Evolutionary conservation across 176 grass and related monocot species (phyloP).

Genomic region (Oryza longistaminata): DNA sequence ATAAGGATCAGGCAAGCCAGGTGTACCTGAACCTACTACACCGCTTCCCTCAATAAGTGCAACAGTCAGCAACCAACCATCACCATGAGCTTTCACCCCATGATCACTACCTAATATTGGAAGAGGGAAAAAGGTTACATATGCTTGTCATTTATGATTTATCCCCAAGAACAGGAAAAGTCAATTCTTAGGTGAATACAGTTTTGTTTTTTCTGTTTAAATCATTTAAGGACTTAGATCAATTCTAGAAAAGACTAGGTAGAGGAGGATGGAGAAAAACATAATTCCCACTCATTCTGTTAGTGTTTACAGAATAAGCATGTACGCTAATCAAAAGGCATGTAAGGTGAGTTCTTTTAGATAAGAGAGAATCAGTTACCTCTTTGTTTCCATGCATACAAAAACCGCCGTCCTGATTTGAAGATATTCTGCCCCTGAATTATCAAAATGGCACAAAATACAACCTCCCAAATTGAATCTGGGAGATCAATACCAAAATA

Average conservation of each 20-base stretch:
- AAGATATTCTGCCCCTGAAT: conserved; percentile 74
- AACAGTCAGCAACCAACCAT: conserved; percentile 94
- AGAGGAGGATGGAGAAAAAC: neutral
- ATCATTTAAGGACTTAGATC: conserved; percentile 10
- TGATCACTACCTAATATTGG: conserved; percentile 78
- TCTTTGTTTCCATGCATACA: conserved; percentile 71
- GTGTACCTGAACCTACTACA: conserved; percentile 44
- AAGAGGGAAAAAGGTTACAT: conserved; percentile 26
- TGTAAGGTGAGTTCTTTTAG: neutral
- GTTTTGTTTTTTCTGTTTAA: neutral
- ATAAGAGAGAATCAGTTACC: conserved; percentile 48
- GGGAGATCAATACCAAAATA: conserved; percentile 88
- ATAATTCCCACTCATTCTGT: conserved; percentile 2
- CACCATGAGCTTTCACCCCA: conserved; percentile 90
- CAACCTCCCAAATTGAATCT: conserved; percentile 86
- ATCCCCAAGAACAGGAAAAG: conserved; percentile 11
- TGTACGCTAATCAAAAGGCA: neutral
- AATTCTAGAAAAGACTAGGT: conserved; percentile 11
- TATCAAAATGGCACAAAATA: conserved; percentile 76
- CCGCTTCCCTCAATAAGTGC: conserved; percentile 82
- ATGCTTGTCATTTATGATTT: conserved; percentile 4
- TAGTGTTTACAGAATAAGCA: conserved; percentile 16
- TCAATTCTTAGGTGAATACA: conserved; percentile 12
- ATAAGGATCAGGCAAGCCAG: conserved; percentile 64
- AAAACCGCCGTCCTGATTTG: conserved; percentile 57